Base-by-base conservation (phyloP, 257 asterid species). In the Knoxia roxburghii region DNA sequence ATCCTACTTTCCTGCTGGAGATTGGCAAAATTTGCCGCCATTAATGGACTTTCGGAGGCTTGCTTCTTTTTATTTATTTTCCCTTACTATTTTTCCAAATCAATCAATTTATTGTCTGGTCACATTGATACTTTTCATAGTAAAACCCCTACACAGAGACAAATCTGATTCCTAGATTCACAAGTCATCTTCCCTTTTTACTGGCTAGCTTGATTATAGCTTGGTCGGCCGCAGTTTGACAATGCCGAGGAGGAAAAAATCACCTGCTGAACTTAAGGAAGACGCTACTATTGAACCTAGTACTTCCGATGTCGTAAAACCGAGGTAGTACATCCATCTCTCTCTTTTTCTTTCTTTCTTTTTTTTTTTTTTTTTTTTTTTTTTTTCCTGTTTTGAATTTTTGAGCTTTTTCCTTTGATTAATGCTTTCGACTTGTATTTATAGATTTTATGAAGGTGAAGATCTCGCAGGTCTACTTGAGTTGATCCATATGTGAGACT, bases 401-500 rank as follows among this genome's bases (percentile, higher is more conserved):
- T 43, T 14, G 27, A 62, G 55, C 8, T 52, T 29, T 6, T 53
- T 53, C 21, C 35, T 43, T 51, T 23, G 2, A 35, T 21, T 61
- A 13, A 4, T 61, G 37, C 40, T 70, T 20, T 23, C 40, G 18
- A 24, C 14, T 49, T 35, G 10, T 54, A 11, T 59, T 17, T 60
- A 18, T 46, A 7, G 96, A 62, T 85, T 79, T 74, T 80, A 81
- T 33, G 96, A 91, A 81, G 95, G 95, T 21, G 89, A 89, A 77
- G 56, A 73, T 71, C 89, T 87, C 46, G 67, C 75, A 32, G 58
- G 70, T 58, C 83, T 89, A 73, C 90, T 87, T 73, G 67, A 78
- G 65, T 75, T 81, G 68, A 73, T 83, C 58, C 72, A 56, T 32
- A 81, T 92, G 96, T 86, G 56, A 54, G 41, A 14, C 9, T 4